These are phyloP conservation scores for Neospora caninum DNA, from an alignment of 169 alveolate genomes.

Conservation along the genomic window DNA sequence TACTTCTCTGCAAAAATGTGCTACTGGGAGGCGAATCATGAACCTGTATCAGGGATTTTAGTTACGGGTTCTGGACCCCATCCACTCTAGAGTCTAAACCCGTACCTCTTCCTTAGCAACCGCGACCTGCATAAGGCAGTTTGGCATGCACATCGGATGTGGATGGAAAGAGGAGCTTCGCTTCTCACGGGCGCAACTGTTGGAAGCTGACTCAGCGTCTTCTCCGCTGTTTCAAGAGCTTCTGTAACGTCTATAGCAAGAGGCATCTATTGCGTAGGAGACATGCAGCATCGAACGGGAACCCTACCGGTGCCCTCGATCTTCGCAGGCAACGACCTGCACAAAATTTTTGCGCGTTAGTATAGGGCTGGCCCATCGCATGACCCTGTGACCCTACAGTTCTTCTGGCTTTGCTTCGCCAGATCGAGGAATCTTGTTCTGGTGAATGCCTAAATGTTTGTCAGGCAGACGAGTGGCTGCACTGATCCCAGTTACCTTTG, in stretches of 20 bases:
- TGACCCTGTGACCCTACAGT: background rate
- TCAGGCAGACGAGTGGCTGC: background rate
- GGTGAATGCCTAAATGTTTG: background rate
- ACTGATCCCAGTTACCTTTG: background rate
- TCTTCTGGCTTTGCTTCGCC: constrained; percentile 1
- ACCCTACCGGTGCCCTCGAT: background rate
- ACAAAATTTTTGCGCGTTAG: background rate
- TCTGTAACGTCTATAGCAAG: constrained; percentile 15
- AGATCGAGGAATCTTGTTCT: constrained; percentile 40
- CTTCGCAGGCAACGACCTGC: background rate
- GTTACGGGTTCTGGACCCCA: too few species aligned
- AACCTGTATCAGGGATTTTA: background rate
- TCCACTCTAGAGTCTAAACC: too few species aligned
- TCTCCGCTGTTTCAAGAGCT: constrained; percentile 10
- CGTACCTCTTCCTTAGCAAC: too few species aligned
- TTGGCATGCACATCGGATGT: too few species aligned
- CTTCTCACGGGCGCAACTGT: too few species aligned
- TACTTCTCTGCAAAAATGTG: too few species aligned
- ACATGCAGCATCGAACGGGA: background rate
- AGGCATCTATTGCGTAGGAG: background rate
- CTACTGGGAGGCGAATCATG: background rate
- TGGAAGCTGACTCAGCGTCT: background rate
- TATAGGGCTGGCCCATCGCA: background rate
- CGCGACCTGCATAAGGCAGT: too few species aligned
- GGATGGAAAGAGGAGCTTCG: too few species aligned